Base-by-base conservation (phyloP, 208 protist species). In the Leptomonas seymouri region DNA sequence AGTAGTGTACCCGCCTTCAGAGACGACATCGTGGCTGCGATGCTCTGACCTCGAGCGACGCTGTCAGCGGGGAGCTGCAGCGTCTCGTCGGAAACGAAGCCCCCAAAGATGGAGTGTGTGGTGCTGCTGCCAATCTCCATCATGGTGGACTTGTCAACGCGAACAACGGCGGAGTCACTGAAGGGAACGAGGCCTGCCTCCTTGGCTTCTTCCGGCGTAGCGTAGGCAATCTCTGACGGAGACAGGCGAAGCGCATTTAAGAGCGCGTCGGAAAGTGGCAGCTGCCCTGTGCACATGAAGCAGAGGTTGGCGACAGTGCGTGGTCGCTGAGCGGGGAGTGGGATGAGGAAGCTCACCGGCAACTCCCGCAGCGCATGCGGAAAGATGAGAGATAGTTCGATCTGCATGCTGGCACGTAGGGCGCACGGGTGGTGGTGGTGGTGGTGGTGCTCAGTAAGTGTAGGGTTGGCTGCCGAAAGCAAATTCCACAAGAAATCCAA, bases 91-190 rank as follows among this genome's bases (percentile, higher is more conserved):
- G 77, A 55, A 44, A 82, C 66, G 57, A 91, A 95, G 41, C 85
- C 81, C 16, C 89, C 89, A 80, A 91, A 95, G 51, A 95, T 91
- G 16, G 76, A 85, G 58, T 85, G 86, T 15, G 85, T 90, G n/a
- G 85, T 90, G 85, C 89, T 95, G 70, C 81, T 87, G 27, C 89
- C 89, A 48, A 95, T 81, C 61, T 95, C 89, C 34, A 93, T 64
- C 62, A 92, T 39, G 23, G 78, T 71, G 27, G 63, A 27, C 73
- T 82, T 83, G 45, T 95, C 90, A 46, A 93, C 81, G 44, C 85
- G 85, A 39, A 90, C 74, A 9, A 93, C 80, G 3, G 85, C 66
- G 27, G 81, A 85, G 30, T 89, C 81, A 16, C 73, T 76, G 51
- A 94, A 86, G 7, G 89, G 80, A 15, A 73, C 48, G 30, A 92